Evolutionary conservation across 441 rosid species (phyloP), one percentile per base, ranked within the genome.

Genomic region (Melastoma candidum): DNA sequence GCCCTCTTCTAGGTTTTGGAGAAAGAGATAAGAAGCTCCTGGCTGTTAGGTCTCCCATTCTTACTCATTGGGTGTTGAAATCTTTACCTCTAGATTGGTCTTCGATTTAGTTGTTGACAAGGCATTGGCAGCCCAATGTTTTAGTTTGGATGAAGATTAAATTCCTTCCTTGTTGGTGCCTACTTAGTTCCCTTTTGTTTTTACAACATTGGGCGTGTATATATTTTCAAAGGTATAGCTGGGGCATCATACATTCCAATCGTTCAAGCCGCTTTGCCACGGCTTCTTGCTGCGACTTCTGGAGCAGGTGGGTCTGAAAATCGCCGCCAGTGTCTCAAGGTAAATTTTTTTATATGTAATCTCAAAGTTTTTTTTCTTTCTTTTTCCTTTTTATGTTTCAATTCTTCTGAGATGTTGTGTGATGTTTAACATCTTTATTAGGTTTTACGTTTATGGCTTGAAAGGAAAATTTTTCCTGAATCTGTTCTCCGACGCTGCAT

Each of bases 261-360:
- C 7, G 87, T 93, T 72, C 95, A 93, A 72, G 85, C 90, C 54
- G 96, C 99, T 59, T 59, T 93, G 69, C 96, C 96, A 11, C 97
- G 97, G 53, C 89, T 93, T 63, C 72, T 93, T 61, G 84, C 87
- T 71, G 96, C 85, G 61, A 97, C 99, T 64, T 62, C 85, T 45
- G 99, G 99, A 44, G 57, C 72, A 11, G 71, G 77, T 70, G 90
- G 96, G 63, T 86, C 90, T 60, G 97, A 93, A 67, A 93, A 93
- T 65, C 99, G 97, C 32, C 95, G 92, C 46, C 90, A 93, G 63
- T 93, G 99, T 77, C 84, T 84, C 44, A 93, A 93, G 93, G 99
- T 77, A 51, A 36, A 36, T 36, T 6, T 17, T 17, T 17, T 17
- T 17, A 17, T 17, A 17, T 17, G 22, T 17, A 17, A 17, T 17